Evolutionary conservation across 495 filamentous ascomycete genomes (phyloP).

Genomic region (Pyrenula massariospora): DNA sequence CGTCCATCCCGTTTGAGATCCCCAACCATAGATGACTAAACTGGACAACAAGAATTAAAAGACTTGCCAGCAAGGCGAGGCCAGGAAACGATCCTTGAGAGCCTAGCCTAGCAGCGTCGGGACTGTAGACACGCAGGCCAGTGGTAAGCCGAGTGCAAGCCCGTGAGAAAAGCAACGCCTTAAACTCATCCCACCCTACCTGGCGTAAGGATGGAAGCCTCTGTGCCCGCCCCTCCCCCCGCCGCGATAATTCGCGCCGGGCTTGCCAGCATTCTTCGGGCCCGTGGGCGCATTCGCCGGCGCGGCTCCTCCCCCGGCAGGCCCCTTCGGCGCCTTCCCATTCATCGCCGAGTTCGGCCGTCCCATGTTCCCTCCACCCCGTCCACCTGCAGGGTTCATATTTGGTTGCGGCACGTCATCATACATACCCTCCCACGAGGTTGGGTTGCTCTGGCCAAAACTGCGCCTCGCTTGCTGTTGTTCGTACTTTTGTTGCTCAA

Average conservation of each 20-base stretch:
- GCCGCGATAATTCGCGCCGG: constrained; percentile 88
- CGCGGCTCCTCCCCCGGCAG: constrained; percentile 28
- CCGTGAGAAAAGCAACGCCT: no score
- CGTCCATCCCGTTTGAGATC: no score
- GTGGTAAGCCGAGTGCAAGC: no score
- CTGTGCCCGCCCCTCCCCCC: constrained; percentile 71
- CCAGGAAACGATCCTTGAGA: no score
- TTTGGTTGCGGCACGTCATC: constrained; percentile 91
- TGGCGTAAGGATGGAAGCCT: constrained; percentile 73
- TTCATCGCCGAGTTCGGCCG: constrained; percentile 27
- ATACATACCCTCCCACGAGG: constrained; percentile 98
- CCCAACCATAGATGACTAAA: no score
- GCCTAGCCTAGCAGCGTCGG: no score
- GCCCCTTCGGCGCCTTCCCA: constrained; percentile 14
- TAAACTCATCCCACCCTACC: constrained; percentile 15
- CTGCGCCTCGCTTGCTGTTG: constrained; percentile 48
- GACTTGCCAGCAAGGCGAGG: no score
- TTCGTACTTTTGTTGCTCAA: constrained; percentile 82
- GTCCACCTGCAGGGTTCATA: constrained; percentile 37
- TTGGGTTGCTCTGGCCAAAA: constrained; percentile 35
- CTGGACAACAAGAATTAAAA: no score
- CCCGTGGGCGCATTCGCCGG: constrained; percentile 93
- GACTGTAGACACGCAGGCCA: no score
- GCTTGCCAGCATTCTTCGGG: constrained; percentile 88
- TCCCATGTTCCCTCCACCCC: constrained; percentile 36